Percentiles rank a stretch among this genome's conserved stretches.
Conservation (phyloP, 345 rosid genomes). For the Crucihimalaya himalaica region DNA sequence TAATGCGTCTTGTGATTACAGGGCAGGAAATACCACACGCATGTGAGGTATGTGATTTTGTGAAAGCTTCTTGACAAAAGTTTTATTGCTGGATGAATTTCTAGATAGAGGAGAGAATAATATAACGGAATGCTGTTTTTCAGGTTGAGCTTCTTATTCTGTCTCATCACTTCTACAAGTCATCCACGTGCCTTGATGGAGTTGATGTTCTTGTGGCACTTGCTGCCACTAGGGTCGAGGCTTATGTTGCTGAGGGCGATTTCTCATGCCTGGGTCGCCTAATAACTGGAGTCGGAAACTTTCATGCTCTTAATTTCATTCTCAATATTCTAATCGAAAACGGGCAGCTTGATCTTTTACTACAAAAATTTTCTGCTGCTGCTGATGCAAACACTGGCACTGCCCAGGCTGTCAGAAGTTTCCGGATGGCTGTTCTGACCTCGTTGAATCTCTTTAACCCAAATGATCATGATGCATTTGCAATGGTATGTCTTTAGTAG, state of each 20-base stretch:
- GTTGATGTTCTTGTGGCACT: conserved; percentile 98
- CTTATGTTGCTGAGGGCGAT: conserved; percentile 93
- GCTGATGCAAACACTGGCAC: conserved; percentile 76
- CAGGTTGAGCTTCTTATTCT: conserved; percentile 99
- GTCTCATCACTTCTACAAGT: conserved; percentile 96
- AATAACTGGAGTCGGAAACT: conserved; percentile 94
- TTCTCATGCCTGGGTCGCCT: conserved; percentile 92
- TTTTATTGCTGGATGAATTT: conserved; percentile 2
- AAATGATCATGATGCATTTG: conserved; percentile 86
- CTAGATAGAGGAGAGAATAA: conserved; percentile 2
- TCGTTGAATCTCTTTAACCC: conserved; percentile 90
- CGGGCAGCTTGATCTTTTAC: conserved; percentile 93
- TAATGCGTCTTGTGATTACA: conserved; percentile 98
- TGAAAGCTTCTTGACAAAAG: conserved; percentile 7
- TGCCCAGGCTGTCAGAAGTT: conserved; percentile 91
- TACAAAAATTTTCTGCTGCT: conserved; percentile 90
- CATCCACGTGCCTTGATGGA: conserved; percentile 98
- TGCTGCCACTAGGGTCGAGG: conserved; percentile 95
- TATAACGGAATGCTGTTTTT: conserved; percentile 13
- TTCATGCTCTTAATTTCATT: conserved; percentile 92
- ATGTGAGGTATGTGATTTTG: conserved; percentile 69
- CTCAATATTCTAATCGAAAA: conserved; percentile 95
- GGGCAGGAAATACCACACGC: conserved; percentile 98
- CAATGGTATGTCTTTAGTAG: conserved; percentile 60
- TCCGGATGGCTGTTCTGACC: conserved; percentile 95